Percentiles rank a stretch among this genome's conserved stretches.
Evolutionary conservation across 768 basidiomycete genomes (phyloP).

Genomic region (Hygrocybe punicea): DNA sequence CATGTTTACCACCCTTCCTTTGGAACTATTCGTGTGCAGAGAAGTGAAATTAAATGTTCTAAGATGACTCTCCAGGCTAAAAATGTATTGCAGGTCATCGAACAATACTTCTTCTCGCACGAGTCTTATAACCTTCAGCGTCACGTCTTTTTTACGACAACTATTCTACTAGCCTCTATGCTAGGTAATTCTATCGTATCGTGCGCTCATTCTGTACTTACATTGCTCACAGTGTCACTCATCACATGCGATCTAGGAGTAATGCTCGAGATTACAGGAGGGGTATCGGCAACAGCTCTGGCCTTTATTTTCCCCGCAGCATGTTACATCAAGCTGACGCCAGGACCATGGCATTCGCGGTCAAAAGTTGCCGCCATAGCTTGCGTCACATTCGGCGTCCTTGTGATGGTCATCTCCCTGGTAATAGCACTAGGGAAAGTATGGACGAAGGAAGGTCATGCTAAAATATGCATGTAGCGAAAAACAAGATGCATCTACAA

Average conservation of each 20-base stretch:
- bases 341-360: conserved; percentile 62
- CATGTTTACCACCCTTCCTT: conserved; percentile 97
- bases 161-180: conserved; percentile 79
- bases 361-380: conserved; percentile 69
- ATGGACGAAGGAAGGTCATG: conserved; percentile 68
- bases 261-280: conserved; percentile 97
- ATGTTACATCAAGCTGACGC: conserved; percentile 76
- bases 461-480: conserved; percentile 62
- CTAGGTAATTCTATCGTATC: conserved; percentile 50
- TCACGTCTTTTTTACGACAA: conserved; percentile 88
- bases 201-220: not conserved
- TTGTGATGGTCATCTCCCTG: conserved; percentile 77
- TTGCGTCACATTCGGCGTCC: conserved; percentile 69
- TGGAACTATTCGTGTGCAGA: conserved; percentile 95
- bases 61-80: not conserved
- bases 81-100: conserved; percentile 65
- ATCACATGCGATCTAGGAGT: conserved; percentile 97
- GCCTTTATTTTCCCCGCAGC: conserved; percentile 91
- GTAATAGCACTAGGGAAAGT: conserved; percentile 73
- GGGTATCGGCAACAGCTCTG: conserved; percentile 85
- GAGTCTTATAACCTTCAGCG: conserved; percentile 77
- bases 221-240: conserved; percentile 61
- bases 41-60: conserved; percentile 51
- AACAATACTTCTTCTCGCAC: conserved; percentile 93
- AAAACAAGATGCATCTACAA: conserved; percentile 1